These are phyloP conservation scores for Neoscytalidium dimidiatum DNA, from an alignment of 2,329 filamentous ascomycete species.

Conservation along the genomic window DNA sequence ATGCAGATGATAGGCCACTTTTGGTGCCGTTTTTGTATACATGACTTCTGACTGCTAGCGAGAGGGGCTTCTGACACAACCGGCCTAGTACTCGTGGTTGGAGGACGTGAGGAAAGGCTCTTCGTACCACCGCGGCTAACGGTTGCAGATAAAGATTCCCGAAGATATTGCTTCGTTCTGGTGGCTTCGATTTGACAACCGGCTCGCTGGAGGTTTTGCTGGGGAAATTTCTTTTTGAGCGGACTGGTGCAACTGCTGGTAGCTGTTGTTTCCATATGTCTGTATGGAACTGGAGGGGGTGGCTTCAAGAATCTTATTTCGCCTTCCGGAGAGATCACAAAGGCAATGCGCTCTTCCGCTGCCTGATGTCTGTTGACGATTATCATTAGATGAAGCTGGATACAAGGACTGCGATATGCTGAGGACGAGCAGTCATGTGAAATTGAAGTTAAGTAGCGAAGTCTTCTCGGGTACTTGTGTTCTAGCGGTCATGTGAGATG, in stretches of 20 bases:
- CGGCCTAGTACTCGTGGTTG: background rate
- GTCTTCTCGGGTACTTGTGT: no score
- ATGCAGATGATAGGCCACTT: background rate
- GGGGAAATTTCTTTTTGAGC: background rate
- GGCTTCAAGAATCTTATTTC: conserved; percentile 1
- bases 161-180: background rate
- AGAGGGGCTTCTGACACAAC: background rate
- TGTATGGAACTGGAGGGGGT: background rate
- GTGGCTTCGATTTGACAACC: background rate
- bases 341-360: background rate
- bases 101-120: background rate
- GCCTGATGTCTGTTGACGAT: background rate
- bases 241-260: background rate
- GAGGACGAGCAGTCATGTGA: no score
- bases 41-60: no score
- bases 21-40: background rate
- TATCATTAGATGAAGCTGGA: background rate
- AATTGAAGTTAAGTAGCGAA: no score
- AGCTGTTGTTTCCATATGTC: background rate
- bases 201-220: background rate
- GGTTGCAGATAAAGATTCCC: background rate
- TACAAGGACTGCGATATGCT: background rate
- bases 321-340: background rate
- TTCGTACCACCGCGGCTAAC: background rate
- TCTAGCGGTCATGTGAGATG: no score